Evolutionary conservation across 805 yeast genomes (phyloP).

Genomic region (Cyberlindnera samutprakarnensis): DNA sequence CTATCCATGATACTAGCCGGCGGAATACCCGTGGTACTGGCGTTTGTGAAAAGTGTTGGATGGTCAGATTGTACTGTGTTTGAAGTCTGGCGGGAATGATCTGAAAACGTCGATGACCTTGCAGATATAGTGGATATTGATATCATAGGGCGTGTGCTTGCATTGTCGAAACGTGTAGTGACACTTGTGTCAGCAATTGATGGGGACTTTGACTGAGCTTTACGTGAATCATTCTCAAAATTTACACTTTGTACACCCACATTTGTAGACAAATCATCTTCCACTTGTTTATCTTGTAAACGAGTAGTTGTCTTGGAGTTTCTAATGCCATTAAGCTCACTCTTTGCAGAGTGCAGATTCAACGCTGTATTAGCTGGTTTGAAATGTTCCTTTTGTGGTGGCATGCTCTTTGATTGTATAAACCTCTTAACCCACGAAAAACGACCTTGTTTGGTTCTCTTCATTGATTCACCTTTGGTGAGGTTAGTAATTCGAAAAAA

Average conservation of each 20-base stretch:
- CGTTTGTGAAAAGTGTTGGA: constrained; percentile 44
- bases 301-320: no score
- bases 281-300: no score
- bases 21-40: constrained; percentile 62
- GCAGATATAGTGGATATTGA: constrained; percentile 28
- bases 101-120: constrained; percentile 31
- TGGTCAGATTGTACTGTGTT: constrained; percentile 28
- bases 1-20: constrained; percentile 65
- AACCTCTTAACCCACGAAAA: constrained; percentile 16
- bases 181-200: constrained; percentile 11
- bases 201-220: constrained; percentile 1
- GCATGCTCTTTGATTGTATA: constrained; percentile 5
- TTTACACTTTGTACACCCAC: background rate
- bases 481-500: background rate
- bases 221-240: constrained; percentile 2
- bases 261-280: no score
- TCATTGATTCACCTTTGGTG: constrained; percentile 1
- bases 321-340: no score
- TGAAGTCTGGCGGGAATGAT: constrained; percentile 25
- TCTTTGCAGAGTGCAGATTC: no score
- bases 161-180: constrained; percentile 16
- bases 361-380: no score
- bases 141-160: constrained; percentile 26
- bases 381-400: no score
- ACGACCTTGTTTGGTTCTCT: constrained; percentile 7